Conservation (phyloP, 2,329 filamentous ascomycete genomes). For the Fusarium agapanthi region DNA sequence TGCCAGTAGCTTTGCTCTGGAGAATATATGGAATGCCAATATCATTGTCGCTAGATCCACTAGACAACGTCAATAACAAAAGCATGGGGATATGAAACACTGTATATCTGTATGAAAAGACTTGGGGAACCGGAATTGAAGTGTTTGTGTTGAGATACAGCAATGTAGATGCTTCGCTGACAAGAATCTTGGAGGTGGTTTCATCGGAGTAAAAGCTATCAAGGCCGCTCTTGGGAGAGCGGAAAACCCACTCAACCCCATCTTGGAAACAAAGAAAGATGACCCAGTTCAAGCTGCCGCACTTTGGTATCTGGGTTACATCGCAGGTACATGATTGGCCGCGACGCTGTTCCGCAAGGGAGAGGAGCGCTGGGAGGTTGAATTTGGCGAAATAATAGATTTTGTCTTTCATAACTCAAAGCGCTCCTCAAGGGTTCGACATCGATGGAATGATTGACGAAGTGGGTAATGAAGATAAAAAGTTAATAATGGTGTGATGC, state of each 20-base stretch:
- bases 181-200: background rate
- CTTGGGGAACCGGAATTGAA: background rate
- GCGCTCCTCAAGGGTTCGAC: rapidly evolving
- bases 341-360: background rate
- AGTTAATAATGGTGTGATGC: background rate
- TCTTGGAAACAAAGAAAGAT: background rate
- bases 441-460: background rate
- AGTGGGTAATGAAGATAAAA: background rate
- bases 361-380: background rate
- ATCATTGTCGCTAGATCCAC: background rate
- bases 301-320: background rate
- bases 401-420: background rate
- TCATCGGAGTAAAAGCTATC: background rate
- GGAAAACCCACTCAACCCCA: background rate
- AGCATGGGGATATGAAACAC: rapidly evolving
- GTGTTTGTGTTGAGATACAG: background rate
- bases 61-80: rapidly evolving
- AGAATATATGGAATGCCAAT: background rate
- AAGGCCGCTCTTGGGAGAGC: rapidly evolving
- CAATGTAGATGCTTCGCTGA: background rate
- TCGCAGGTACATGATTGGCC: background rate
- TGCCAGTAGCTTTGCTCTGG: background rate
- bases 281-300: background rate
- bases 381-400: background rate
- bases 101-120: background rate